These are phyloP conservation scores for Debaryomyces fabryi DNA, from an alignment of 1,139 yeast genomes.

Conservation along the genomic window DNA sequence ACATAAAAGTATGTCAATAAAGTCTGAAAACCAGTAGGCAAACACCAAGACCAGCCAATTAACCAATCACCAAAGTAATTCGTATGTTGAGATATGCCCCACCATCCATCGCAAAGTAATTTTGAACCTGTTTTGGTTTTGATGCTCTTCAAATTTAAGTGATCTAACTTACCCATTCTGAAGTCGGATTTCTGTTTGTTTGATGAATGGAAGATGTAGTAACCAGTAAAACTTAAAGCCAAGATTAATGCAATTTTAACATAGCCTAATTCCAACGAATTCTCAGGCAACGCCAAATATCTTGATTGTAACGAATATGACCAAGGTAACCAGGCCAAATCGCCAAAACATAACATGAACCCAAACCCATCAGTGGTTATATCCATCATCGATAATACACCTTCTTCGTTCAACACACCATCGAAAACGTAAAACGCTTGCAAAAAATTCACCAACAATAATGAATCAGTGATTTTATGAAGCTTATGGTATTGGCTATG, in stretches of 20 bases:
- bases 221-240: slow-evolving; percentile 59
- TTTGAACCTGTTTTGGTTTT: slow-evolving; percentile 77
- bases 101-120: slow-evolving; percentile 90
- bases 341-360: slow-evolving; percentile 94
- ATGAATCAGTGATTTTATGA: slow-evolving; percentile 71
- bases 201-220: slow-evolving; percentile 79
- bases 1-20: slow-evolving; percentile 88
- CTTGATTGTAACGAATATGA: slow-evolving; percentile 86
- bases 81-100: slow-evolving; percentile 91
- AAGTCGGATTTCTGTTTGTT: slow-evolving; percentile 85
- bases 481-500: slow-evolving; percentile 73
- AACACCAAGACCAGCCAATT: slow-evolving; percentile 89
- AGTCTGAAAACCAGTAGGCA: slow-evolving; percentile 82
- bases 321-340: slow-evolving; percentile 91
- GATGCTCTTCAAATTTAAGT: slow-evolving; percentile 64
- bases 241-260: slow-evolving; percentile 36
- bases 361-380: slow-evolving; percentile 97
- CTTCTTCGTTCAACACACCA: slow-evolving; percentile 90
- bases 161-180: slow-evolving; percentile 72
- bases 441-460: slow-evolving; percentile 65
- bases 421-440: slow-evolving; percentile 87
- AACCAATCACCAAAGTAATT: slow-evolving; percentile 96
- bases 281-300: slow-evolving; percentile 61
- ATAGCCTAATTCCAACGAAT: slow-evolving; percentile 60
- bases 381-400: slow-evolving; percentile 91